Evolutionary conservation across 345 rosid species (phyloP).

Genomic region (Moricandia arvensis): DNA sequence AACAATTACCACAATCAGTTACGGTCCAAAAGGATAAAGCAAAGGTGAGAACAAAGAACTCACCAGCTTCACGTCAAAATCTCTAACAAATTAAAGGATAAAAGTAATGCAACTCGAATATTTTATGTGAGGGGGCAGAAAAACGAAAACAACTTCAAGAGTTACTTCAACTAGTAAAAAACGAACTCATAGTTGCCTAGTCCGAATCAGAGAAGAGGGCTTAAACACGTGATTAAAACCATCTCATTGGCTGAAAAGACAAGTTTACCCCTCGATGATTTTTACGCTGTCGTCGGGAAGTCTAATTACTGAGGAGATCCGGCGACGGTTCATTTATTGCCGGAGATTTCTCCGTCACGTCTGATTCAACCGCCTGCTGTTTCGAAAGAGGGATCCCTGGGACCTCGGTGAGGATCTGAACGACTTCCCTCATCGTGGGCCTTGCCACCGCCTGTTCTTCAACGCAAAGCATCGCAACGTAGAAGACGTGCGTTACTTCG

Average conservation of each 20-base stretch:
- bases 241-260: not conserved
- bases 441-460: slow-evolving; percentile 93
- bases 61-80: not conserved
- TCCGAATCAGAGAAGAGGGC: not conserved
- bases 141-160: not conserved
- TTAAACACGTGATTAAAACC: not conserved
- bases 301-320: slow-evolving; percentile 11
- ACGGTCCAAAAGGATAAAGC: slow-evolving; percentile 3
- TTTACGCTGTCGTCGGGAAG: not conserved
- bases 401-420: slow-evolving; percentile 81
- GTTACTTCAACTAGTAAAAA: not conserved
- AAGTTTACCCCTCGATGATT: not conserved
- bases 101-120: not conserved
- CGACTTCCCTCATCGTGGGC: slow-evolving; percentile 91
- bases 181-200: not conserved
- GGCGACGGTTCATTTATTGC: slow-evolving; percentile 3
- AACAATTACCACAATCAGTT: not conserved
- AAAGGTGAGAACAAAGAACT: not conserved
- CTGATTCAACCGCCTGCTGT: slow-evolving; percentile 34
- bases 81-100: not conserved
- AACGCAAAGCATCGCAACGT: slow-evolving; percentile 87
- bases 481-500: slow-evolving; percentile 85
- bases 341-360: slow-evolving; percentile 20
- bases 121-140: not conserved
- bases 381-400: slow-evolving; percentile 54